A percentile compares a stretch with the other conserved stretches of the same genome.
phyloP scores from a whole-genome alignment of 2,329 filamentous ascomycete species.

The Colletotrichum sp. region DNA sequence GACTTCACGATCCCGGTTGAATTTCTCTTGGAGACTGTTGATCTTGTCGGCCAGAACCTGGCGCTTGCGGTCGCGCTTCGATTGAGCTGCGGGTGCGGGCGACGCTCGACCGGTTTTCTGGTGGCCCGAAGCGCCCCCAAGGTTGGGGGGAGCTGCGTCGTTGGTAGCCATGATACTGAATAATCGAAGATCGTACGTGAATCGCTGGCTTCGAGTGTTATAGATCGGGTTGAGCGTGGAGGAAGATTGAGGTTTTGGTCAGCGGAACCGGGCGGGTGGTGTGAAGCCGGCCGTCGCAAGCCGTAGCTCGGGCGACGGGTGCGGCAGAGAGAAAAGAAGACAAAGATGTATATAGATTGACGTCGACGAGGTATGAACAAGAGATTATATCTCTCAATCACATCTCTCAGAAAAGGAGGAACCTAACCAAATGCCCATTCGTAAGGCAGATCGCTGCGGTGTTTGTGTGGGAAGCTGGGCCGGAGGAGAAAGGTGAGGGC shows the following conservation, averaged over 20 bases:
- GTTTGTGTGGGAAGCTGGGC: constrained; percentile 7
- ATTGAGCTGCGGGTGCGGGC: constrained; percentile 50
- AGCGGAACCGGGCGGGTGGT: not conserved
- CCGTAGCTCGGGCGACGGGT: not conserved
- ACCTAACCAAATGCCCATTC: not conserved
- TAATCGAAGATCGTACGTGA: not conserved
- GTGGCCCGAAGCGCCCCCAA: constrained; percentile 27
- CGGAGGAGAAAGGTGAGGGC: constrained; percentile 2
- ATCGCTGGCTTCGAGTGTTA: not conserved
- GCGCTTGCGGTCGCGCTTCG: constrained; percentile 90
- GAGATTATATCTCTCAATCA: not conserved
- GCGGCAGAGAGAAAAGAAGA: not conserved
- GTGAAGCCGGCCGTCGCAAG: constrained; percentile 7
- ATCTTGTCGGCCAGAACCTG: constrained; percentile 83
- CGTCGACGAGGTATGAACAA: not conserved
- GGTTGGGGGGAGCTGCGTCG: constrained; percentile 35
- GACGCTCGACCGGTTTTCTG: constrained; percentile 39
- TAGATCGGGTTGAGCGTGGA: not conserved
- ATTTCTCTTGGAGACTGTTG: constrained; percentile 75
- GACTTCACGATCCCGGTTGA: constrained; percentile 79
- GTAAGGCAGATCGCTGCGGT: not conserved
- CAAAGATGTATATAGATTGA: not conserved
- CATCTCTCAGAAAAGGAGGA: not conserved
- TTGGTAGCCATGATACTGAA: constrained; percentile 40
- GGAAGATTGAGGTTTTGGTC: not conserved